These are phyloP conservation scores for Cicer yamashitae DNA, from an alignment of 306 rosid species.

Conservation along the genomic window DNA sequence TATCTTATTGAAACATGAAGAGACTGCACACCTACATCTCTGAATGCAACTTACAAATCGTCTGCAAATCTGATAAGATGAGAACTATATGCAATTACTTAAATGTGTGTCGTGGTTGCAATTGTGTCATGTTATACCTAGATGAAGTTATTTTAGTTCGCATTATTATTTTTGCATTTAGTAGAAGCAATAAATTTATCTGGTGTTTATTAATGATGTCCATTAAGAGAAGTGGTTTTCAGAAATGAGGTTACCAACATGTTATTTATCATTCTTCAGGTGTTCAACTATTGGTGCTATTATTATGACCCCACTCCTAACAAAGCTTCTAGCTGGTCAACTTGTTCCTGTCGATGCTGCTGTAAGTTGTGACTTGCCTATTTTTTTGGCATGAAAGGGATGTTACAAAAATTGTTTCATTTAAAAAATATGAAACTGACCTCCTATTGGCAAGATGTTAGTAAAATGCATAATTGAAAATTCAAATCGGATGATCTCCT, in stretches of 20 bases:
- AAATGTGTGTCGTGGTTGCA: constrained; percentile 27
- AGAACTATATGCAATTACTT: constrained; percentile 14
- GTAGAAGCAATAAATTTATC: constrained; percentile 17
- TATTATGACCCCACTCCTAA: constrained; percentile 89
- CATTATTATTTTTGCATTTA: constrained; percentile 17
- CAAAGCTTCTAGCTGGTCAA: constrained; percentile 95
- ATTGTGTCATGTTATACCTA: not conserved
- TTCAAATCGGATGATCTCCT: constrained; percentile 21
- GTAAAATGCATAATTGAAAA: constrained; percentile 5
- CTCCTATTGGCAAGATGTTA: constrained; percentile 29
- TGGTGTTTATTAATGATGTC: constrained; percentile 12
- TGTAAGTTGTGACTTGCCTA: constrained; percentile 60
- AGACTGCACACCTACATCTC: not conserved
- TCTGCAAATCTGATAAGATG: constrained; percentile 14
- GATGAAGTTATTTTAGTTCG: constrained; percentile 22
- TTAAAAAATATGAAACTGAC: constrained; percentile 5
- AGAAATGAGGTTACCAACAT: constrained; percentile 26
- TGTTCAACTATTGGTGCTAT: constrained; percentile 94
- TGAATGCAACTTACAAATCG: constrained; percentile 30
- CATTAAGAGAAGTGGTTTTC: constrained; percentile 25
- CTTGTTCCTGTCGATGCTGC: constrained; percentile 95
- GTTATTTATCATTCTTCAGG: constrained; percentile 54
- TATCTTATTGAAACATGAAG: constrained; percentile 22
- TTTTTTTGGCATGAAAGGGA: constrained; percentile 30
- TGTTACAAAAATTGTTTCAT: constrained; percentile 6